Evolutionary conservation across 768 basidiomycete species (phyloP).

Genomic region (Asterophora lycoperdoides): DNA sequence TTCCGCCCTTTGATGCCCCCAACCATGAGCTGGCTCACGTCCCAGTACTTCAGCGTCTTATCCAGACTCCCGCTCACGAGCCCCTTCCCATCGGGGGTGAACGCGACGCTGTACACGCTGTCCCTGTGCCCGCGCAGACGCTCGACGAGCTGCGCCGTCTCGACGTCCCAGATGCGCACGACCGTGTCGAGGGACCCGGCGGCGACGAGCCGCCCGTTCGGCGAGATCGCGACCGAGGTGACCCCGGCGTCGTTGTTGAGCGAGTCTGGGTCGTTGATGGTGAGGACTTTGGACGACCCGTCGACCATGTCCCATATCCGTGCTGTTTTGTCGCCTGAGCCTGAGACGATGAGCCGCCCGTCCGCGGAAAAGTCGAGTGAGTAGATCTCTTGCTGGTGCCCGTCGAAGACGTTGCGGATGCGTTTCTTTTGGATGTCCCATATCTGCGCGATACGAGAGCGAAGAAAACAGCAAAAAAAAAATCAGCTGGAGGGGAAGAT

Average conservation of each 20-base stretch:
- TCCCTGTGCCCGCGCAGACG: slow-evolving; percentile 75
- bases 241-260: slow-evolving; percentile 54
- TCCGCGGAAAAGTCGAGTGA: slow-evolving; percentile 89
- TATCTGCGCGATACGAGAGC: slow-evolving; percentile 48
- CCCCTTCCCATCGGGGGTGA: slow-evolving; percentile 88
- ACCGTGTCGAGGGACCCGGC: slow-evolving; percentile 73
- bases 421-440: slow-evolving; percentile 86
- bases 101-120: slow-evolving; percentile 85
- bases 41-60: slow-evolving; percentile 87
- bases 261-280: slow-evolving; percentile 50
- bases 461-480: background rate
- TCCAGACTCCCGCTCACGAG: slow-evolving; percentile 91
- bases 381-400: slow-evolving; percentile 92
- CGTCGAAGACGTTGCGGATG: slow-evolving; percentile 78
- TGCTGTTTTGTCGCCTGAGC: slow-evolving; percentile 67
- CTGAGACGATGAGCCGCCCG: slow-evolving; percentile 82
- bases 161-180: slow-evolving; percentile 78
- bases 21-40: slow-evolving; percentile 71
- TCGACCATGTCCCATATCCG: slow-evolving; percentile 45
- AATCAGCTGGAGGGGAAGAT: background rate
- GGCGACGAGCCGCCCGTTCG: slow-evolving; percentile 62
- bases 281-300: slow-evolving; percentile 38
- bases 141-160: slow-evolving; percentile 64
- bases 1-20: slow-evolving; percentile 52
- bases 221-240: slow-evolving; percentile 75